Base-by-base conservation (phyloP, 306 rosid genomes). In the Ammopiptanthus mongolicus region DNA sequence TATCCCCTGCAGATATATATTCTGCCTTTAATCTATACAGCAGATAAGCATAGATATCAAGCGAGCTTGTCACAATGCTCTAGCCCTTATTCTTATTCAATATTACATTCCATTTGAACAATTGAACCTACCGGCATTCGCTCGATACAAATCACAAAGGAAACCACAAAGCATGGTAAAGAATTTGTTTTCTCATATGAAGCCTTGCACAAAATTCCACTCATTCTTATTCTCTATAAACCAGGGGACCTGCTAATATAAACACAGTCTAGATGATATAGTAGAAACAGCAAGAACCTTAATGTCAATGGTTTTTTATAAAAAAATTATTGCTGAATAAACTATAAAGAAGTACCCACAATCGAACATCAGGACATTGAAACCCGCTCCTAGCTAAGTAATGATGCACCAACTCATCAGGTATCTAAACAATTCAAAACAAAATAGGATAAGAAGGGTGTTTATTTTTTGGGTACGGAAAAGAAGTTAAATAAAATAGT, bases 391-490 rank as follows among this genome's bases (percentile, higher is more conserved):
- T 95, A 59, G 88, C 97, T 31, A 95, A 79, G 91, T 88, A 95
- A 85, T 95, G 97, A 81, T 92, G 96, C 80, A 92, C 99, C 67
- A 95, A 85, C 76, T 95, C 99, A 80, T 95, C 97, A 11, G 97
- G 99, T 79, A 90, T 92, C 99, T 92, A 83, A 60, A 53, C 29
- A 47, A 17, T 65, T 19, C 17, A 28, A 36, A 2, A 2, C 11
- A 31, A 8, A 4, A 28, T 18, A 34, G 0, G 1, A 29, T 9
- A 15, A 4, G 18, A 74, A 15, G 2, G n/a, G 28, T 0, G 1
- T 6, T 57, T 46, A 71, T 31, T 12, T 18, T 2, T 6, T 9
- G 1, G 6, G 48, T 19, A 50, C 4, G 11, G 12, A 62, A 42
- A 33, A 37, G 51, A 18, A 60, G 23, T n/a, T 10, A 18, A 4